phyloP scores from a whole-genome alignment of 164 flowering plant species.

The Annona squamosa region DNA sequence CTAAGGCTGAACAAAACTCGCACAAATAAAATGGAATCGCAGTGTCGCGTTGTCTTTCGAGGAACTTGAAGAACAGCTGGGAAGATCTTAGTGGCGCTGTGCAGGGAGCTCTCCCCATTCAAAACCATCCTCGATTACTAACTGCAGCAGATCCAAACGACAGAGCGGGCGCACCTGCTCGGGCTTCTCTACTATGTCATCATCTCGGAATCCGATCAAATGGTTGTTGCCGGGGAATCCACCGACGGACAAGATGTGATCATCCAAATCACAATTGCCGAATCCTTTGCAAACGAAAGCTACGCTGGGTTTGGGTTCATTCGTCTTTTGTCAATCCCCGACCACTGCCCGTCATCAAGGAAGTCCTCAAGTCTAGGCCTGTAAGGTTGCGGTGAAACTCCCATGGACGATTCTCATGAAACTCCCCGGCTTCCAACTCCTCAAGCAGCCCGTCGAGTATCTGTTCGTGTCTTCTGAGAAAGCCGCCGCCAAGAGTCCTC shows the following conservation, averaged over 20 bases:
- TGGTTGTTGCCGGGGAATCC: neutral
- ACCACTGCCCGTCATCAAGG: neutral
- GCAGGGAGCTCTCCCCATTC: conserved; percentile 34
- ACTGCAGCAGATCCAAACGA: neutral
- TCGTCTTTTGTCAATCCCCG: conserved; percentile 7
- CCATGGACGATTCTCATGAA: conserved; percentile 13
- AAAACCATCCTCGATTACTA: conserved; percentile 5
- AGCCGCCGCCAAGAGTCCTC: conserved; percentile 9
- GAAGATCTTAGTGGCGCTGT: conserved; percentile 27
- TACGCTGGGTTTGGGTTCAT: conserved; percentile 2
- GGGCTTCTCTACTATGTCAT: conserved; percentile 26
- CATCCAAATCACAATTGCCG: neutral
- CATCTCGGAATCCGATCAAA: conserved; percentile 9
- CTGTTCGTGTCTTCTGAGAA: conserved; percentile 4
- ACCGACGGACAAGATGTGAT: neutral
- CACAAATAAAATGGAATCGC: neutral
- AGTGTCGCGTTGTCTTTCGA: conserved; percentile 5
- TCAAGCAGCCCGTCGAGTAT: conserved; percentile 12
- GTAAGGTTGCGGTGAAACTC: conserved; percentile 10
- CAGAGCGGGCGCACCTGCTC: conserved; percentile 23
- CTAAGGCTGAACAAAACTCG: no score
- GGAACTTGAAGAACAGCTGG: conserved; percentile 17
- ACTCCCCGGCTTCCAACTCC: conserved; percentile 7
- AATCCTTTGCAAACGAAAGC: neutral
- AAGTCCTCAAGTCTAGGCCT: conserved; percentile 8